phyloP scores from a whole-genome alignment of 2,329 filamentous ascomycete species.

The Lasiodiplodia sp. region DNA sequence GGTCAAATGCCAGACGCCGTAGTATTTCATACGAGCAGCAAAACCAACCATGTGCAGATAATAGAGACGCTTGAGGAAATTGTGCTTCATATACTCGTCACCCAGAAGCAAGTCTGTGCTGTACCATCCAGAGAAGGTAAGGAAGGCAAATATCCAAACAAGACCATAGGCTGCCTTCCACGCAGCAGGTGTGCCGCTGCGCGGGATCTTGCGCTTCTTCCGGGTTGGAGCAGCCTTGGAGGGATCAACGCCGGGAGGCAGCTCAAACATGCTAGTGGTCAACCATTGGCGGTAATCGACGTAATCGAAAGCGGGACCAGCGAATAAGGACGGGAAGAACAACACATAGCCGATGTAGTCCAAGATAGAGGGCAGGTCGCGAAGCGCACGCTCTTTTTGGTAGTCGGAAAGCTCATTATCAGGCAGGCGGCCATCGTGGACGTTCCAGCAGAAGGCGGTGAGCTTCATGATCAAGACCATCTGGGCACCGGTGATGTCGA shows the following conservation, averaged over 20 bases:
- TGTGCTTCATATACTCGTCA: conserved; percentile 71
- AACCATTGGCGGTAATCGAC: conserved; percentile 92
- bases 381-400: conserved; percentile 82
- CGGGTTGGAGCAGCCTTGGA: conserved; percentile 84
- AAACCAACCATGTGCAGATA: conserved; percentile 84
- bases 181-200: conserved; percentile 84
- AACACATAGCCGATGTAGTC: conserved; percentile 90
- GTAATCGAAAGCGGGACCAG: conserved; percentile 92
- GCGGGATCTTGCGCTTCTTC: conserved; percentile 90
- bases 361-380: conserved; percentile 74
- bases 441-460: conserved; percentile 96
- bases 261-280: conserved; percentile 91
- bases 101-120: conserved; percentile 68
- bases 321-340: conserved; percentile 92
- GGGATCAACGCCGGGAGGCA: conserved; percentile 81
- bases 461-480: conserved; percentile 99
- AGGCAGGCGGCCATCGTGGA: conserved; percentile 86
- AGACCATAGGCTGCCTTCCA: conserved; percentile 78
- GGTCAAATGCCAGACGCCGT: conserved; percentile 91
- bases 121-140: conserved; percentile 75
- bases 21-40: conserved; percentile 88
- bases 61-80: conserved; percentile 76
- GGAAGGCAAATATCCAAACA: conserved; percentile 79
- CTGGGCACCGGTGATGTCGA: conserved; percentile 94
- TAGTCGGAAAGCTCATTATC: conserved; percentile 82